Conservation (phyloP, 768 basidiomycete genomes). For the Galerina sulciceps region DNA sequence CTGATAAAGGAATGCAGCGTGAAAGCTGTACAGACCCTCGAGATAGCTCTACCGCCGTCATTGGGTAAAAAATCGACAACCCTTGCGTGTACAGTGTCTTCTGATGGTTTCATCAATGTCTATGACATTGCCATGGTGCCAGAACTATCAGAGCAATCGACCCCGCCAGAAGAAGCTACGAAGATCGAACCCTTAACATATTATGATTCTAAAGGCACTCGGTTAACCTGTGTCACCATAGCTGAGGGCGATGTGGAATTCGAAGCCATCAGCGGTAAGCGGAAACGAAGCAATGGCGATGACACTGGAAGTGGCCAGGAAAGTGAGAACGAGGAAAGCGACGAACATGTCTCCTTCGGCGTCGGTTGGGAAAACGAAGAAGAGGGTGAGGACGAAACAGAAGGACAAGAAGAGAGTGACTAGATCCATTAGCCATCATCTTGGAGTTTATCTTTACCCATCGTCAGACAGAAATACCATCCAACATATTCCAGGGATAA, state of each 20-base stretch:
- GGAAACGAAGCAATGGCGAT: constrained; percentile 29
- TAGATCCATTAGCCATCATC: constrained; percentile 9
- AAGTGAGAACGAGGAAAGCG: constrained; percentile 27
- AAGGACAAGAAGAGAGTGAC: constrained; percentile 23
- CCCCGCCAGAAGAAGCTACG: constrained; percentile 18
- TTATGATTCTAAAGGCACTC: constrained; percentile 86
- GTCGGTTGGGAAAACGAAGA: constrained; percentile 29
- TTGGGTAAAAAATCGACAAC: constrained; percentile 51
- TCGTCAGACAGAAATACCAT: background rate
- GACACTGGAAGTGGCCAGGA: constrained; percentile 31
- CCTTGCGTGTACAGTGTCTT: constrained; percentile 78
- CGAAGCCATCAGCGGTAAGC: constrained; percentile 22
- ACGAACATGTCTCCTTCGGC: constrained; percentile 30
- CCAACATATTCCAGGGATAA: background rate
- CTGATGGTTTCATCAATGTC: constrained; percentile 84
- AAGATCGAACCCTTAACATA: constrained; percentile 59
- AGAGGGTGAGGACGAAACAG: constrained; percentile 29
- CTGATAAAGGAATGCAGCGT: constrained; percentile 51
- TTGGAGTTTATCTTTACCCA: background rate
- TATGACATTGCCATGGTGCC: constrained; percentile 70
- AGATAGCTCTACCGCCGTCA: constrained; percentile 56
- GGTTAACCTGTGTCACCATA: constrained; percentile 70
- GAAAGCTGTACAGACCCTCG: constrained; percentile 75
- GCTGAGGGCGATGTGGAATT: constrained; percentile 34
- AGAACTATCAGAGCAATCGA: constrained; percentile 4